phyloP scores from a whole-genome alignment of 2,329 filamentous ascomycete genomes.

The Botrytis paeoniae region DNA sequence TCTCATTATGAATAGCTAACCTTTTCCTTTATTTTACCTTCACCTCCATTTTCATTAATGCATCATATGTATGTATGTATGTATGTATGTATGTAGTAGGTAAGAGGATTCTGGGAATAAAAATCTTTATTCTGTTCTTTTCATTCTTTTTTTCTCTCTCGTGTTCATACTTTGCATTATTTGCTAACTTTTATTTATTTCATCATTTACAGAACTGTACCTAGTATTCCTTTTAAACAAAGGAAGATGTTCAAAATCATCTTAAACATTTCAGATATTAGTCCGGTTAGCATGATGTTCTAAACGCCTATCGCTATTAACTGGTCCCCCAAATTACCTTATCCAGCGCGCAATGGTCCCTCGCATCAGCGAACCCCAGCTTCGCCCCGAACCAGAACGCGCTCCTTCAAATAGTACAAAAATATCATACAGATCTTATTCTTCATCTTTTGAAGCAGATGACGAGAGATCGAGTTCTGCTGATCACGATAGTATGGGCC shows the following conservation, averaged over 20 bases:
- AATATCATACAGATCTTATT: constrained; percentile 55
- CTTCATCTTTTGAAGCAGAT: constrained; percentile 64
- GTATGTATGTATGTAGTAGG: background rate
- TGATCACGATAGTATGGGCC: constrained; percentile 38
- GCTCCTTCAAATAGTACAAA: constrained; percentile 43
- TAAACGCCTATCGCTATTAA: constrained; percentile 18
- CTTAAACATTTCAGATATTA: background rate
- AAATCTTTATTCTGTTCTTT: background rate
- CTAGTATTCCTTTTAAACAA: background rate
- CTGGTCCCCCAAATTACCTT: constrained; percentile 12
- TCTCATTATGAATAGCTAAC: constrained; percentile 1
- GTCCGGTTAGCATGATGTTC: constrained; percentile 7
- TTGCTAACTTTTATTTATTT: background rate
- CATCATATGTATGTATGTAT: background rate
- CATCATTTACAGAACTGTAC: too few species aligned
- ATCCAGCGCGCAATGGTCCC: constrained; percentile 28
- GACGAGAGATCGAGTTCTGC: constrained; percentile 57
- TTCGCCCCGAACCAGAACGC: constrained; percentile 29
- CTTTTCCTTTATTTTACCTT: background rate
- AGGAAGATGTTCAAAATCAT: constrained; percentile 6
- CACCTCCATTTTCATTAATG: constrained; percentile 5
- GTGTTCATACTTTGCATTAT: background rate
- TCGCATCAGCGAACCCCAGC: constrained; percentile 27
- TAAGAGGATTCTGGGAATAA: background rate
- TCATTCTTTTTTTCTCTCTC: background rate